These are phyloP conservation scores for Andrographis paniculata DNA, from an alignment of 305 asterid species.

Conservation along the genomic window DNA sequence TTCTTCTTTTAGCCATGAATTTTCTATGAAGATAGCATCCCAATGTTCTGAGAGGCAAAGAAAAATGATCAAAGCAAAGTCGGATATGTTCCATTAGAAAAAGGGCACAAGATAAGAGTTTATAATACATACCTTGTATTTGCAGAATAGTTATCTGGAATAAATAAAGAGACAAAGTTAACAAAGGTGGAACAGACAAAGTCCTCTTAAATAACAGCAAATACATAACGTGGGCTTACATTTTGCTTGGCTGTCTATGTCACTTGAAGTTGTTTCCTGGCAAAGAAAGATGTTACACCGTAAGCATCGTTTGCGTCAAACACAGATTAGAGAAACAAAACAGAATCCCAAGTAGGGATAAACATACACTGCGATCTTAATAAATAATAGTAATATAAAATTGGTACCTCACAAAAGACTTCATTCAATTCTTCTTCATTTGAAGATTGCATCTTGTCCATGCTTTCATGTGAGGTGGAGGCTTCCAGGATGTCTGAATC, in stretches of 20 bases:
- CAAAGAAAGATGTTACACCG: constrained; percentile 5
- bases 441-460: constrained; percentile 23
- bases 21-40: constrained; percentile 38
- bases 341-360: no score
- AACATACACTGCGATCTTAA: no score
- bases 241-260: constrained; percentile 27
- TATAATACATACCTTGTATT: constrained; percentile 52
- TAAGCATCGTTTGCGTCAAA: constrained; percentile 1
- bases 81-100: not conserved
- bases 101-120: constrained; percentile 2
- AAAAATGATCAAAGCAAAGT: constrained; percentile 2
- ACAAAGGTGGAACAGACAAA: not conserved
- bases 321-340: not conserved
- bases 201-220: not conserved
- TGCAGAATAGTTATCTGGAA: constrained; percentile 44
- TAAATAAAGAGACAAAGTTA: constrained; percentile 12
- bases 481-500: constrained; percentile 28
- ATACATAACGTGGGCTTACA: constrained; percentile 24
- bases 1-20: constrained; percentile 30
- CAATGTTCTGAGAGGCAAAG: constrained; percentile 31
- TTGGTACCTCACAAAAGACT: not conserved
- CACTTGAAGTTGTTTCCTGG: constrained; percentile 44
- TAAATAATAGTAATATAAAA: not conserved
- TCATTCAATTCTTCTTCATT: not conserved
- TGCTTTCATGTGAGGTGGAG: constrained; percentile 29